Percentiles rank a stretch among this genome's conserved stretches.
Conservation (phyloP, 345 rosid species). For the Populus ilicifolia region DNA sequence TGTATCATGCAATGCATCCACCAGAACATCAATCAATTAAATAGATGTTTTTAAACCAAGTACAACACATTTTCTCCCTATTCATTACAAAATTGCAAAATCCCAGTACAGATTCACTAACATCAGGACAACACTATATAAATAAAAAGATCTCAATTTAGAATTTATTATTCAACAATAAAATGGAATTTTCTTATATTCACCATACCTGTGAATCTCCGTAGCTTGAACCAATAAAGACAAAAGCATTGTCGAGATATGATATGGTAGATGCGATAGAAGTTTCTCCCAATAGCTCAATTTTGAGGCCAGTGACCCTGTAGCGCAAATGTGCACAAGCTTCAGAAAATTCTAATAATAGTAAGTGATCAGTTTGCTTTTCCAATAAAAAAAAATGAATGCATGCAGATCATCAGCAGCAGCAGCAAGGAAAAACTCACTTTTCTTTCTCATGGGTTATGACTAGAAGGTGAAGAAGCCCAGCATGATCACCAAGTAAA, state of each 20-base stretch:
- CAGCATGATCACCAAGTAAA: slow-evolving; percentile 90
- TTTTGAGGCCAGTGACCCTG: slow-evolving; percentile 94
- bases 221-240: slow-evolving; percentile 85
- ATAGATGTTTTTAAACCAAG: not conserved
- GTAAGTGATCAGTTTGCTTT: not conserved
- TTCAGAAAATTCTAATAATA: slow-evolving; percentile 7
- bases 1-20: not conserved
- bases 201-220: slow-evolving; percentile 86
- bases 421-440: slow-evolving; percentile 39
- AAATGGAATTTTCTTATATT: not conserved
- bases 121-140: not conserved
- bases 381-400: not conserved
- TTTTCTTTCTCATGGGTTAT: slow-evolving; percentile 87
- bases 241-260: slow-evolving; percentile 83
- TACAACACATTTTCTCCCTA: not conserved
- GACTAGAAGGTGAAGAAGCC: slow-evolving; percentile 82
- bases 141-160: not conserved
- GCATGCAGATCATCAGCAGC: not conserved
- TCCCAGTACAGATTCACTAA: not conserved
- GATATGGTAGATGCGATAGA: slow-evolving; percentile 91
- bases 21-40: not conserved
- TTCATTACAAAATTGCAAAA: not conserved
- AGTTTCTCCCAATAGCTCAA: slow-evolving; percentile 94
- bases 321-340: slow-evolving; percentile 17
- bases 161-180: not conserved